Evolutionary conservation across 176 grass and related monocot species (phyloP).

Genomic region (Neostapfia colusana): DNA sequence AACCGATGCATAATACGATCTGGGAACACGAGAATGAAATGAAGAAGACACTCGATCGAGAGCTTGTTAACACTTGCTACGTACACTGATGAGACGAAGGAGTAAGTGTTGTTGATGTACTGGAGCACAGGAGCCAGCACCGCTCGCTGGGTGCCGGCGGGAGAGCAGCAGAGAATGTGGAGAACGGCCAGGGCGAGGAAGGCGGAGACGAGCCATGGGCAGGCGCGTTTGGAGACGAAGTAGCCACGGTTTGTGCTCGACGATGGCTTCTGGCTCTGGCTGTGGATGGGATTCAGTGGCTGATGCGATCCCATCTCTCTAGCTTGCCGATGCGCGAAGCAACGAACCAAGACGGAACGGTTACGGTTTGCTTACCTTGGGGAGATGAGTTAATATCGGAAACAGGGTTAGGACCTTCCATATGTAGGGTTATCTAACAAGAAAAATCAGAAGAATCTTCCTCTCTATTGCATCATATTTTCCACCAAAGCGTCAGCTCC

Average conservation of each 20-base stretch:
- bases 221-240: not conserved
- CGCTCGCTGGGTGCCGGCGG: not conserved
- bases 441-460: not conserved
- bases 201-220: constrained; percentile 20
- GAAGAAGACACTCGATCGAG: not conserved
- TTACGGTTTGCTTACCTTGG: not conserved
- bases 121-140: constrained; percentile 12
- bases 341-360: not conserved
- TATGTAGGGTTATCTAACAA: not conserved
- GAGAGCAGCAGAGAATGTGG: constrained; percentile 31
- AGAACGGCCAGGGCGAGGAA: constrained; percentile 27
- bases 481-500: not conserved
- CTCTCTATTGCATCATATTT: not conserved
- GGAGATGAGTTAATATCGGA: not conserved
- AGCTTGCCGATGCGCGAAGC: not conserved
- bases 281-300: not conserved
- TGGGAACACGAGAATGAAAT: not conserved
- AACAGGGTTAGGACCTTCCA: not conserved
- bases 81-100: constrained; percentile 16
- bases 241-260: not conserved
- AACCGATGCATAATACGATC: not conserved
- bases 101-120: constrained; percentile 32
- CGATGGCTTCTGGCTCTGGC: not conserved
- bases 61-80: not conserved
- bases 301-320: constrained; percentile 11